A percentile compares a stretch with the other conserved stretches of the same genome.
These are phyloP conservation scores for Trichoderma sp. DNA, from an alignment of 2,329 filamentous ascomycete genomes.

Conservation along the genomic window DNA sequence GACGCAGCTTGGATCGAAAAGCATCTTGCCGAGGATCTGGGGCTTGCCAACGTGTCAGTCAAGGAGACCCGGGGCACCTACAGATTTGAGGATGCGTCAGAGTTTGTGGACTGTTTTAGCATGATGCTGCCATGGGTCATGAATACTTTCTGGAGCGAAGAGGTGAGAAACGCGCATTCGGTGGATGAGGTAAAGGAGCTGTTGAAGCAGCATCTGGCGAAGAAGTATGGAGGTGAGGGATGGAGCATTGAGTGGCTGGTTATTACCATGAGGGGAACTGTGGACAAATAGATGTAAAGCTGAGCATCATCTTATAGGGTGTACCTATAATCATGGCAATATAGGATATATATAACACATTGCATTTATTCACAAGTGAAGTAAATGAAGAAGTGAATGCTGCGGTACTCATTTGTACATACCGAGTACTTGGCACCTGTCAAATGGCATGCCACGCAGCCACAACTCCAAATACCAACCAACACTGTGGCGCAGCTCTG, in stretches of 20 bases:
- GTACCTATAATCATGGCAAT: background rate
- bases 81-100: slow-evolving; percentile 33
- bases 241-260: slow-evolving; percentile 29
- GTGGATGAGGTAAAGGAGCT: slow-evolving; percentile 37
- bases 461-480: background rate
- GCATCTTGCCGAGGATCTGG: slow-evolving; percentile 33
- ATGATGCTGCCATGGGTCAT: slow-evolving; percentile 42
- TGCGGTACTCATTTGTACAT: background rate
- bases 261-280: slow-evolving; percentile 28
- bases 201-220: slow-evolving; percentile 37
- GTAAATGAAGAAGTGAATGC: background rate
- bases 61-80: slow-evolving; percentile 30
- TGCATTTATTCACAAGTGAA: background rate
- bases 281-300: slow-evolving; percentile 19
- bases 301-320: background rate
- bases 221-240: slow-evolving; percentile 36
- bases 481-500: background rate
- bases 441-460: background rate
- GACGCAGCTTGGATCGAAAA: slow-evolving; percentile 39
- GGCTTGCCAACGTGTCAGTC: slow-evolving; percentile 40
- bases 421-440: background rate
- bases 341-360: too few relatives aligned
- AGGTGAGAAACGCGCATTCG: slow-evolving; percentile 34
- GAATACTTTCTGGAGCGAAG: slow-evolving; percentile 40
- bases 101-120: slow-evolving; percentile 35